A percentile compares a stretch with the other conserved stretches of the same genome.
Conservation (phyloP, 148 eudicot genomes). For the Suaeda aralocaspica region DNA sequence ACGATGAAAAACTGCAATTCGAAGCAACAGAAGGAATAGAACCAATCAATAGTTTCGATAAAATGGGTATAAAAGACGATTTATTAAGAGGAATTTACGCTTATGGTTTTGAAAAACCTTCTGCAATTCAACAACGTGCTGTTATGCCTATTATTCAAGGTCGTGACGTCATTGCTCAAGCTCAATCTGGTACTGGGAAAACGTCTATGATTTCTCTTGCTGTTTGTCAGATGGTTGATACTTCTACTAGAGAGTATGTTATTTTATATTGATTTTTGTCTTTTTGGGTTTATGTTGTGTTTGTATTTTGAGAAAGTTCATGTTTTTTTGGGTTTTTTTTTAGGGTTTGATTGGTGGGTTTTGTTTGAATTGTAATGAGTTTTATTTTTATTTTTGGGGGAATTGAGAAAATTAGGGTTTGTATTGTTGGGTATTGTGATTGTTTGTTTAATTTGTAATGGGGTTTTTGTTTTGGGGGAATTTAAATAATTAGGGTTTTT, state of each 20-base stretch:
- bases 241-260: slow-evolving; percentile 63
- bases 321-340: neutral
- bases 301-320: too few relatives aligned
- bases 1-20: slow-evolving; percentile 68
- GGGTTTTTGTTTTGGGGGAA: too few relatives aligned
- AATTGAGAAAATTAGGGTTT: too few relatives aligned
- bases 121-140: slow-evolving; percentile 93
- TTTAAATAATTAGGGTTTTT: too few relatives aligned
- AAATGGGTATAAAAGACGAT: slow-evolving; percentile 80
- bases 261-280: neutral
- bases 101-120: slow-evolving; percentile 87
- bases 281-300: neutral
- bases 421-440: too few relatives aligned
- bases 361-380: too few relatives aligned
- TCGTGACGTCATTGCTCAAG: slow-evolving; percentile 94
- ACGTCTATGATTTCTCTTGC: slow-evolving; percentile 90
- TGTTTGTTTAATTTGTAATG: too few relatives aligned
- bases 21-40: slow-evolving; percentile 72
- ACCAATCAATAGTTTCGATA: slow-evolving; percentile 63
- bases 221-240: slow-evolving; percentile 83
- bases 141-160: slow-evolving; percentile 75
- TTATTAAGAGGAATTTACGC: slow-evolving; percentile 65
- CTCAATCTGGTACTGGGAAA: slow-evolving; percentile 93
- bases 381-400: too few relatives aligned
- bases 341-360: too few relatives aligned